These are phyloP conservation scores for Cutaneotrichosporon curvatum DNA, from an alignment of 1,284 basidiomycete genomes.

Conservation along the genomic window DNA sequence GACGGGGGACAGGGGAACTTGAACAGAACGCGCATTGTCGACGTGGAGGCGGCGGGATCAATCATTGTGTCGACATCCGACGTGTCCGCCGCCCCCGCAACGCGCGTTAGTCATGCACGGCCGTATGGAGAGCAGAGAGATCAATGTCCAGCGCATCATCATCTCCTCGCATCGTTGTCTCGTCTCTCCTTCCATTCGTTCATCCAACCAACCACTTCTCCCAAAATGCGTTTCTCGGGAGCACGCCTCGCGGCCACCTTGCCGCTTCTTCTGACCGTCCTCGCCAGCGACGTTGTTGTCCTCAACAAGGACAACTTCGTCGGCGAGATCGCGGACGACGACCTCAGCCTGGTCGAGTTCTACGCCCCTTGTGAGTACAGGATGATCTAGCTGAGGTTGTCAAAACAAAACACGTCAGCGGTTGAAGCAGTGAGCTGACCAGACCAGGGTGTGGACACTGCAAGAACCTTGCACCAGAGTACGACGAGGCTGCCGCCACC, in stretches of 20 bases:
- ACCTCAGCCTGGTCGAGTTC: constrained; percentile 79
- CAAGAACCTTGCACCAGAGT: constrained; percentile 70
- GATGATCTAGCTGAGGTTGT: too few relatives aligned
- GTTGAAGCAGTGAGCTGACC: too few relatives aligned
- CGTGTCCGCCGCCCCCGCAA: background rate
- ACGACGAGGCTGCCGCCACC: constrained; percentile 88
- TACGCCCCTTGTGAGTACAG: constrained; percentile 46
- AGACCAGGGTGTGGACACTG: constrained; percentile 47
- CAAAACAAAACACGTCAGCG: too few relatives aligned
- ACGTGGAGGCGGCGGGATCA: constrained; percentile 4
- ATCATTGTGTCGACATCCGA: background rate
- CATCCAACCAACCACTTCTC: background rate
- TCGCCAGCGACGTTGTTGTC: constrained; percentile 63
- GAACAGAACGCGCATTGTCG: background rate
- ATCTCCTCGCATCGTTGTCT: too few relatives aligned
- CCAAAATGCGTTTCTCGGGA: constrained; percentile 13
- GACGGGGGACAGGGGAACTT: too few relatives aligned
- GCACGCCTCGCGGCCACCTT: constrained; percentile 21
- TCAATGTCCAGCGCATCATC: background rate
- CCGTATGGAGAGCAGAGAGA: too few relatives aligned
- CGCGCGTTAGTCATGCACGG: too few relatives aligned
- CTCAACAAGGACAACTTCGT: constrained; percentile 68
- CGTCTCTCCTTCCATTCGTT: background rate
- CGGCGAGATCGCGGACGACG: constrained; percentile 59
- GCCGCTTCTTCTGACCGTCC: constrained; percentile 21